Base-by-base conservation (phyloP, 768 basidiomycete genomes). In the Pholiota microspora region DNA sequence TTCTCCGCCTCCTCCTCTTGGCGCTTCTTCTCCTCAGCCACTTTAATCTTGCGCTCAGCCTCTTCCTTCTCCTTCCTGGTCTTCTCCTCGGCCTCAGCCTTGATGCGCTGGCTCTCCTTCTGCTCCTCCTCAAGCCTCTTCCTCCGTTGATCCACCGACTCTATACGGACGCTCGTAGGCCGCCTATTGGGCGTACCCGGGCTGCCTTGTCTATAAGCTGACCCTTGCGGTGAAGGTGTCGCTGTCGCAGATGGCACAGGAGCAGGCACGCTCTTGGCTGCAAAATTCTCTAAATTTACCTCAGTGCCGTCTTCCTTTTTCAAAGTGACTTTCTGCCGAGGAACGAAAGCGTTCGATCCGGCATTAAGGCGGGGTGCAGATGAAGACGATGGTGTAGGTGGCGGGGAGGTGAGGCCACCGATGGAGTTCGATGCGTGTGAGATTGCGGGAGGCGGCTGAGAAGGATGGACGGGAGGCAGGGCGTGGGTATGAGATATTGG, bases 401-500 rank as follows among this genome's bases (percentile, higher is more conserved):
- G 84, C 2, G 88, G 84, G 3, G 86, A 86, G 0, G 86, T 80
- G 9, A 86, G 71, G 16, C 74, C 67, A 38, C 68, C 69, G 23
- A 80, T 73, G 56, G 72, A 78, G 49, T 72, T 75, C 7, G 86
- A 74, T 23, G 47, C 74, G 65, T 57, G 80, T 65, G 29, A 77
- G 69, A 60, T 76, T 69, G 34, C 71, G 0, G 79, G 80, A 27
- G 83, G 78, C 13, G 78, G 73, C 59, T 77, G 80, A 15, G 76
- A 71, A 10, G 75, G 71, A 61, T 81, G 80, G 4, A 65, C 63
- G 45, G 67, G 64, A 51, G 85, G 80, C 29, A 79, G 66, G 15
- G 88, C 79, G 53, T 86, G 87, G 2, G 82, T 79, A 53, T 86
- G 88, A 2, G 81, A 51, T 52, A 81, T 87, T n/a, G 89, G 87